Base-by-base conservation (phyloP, 192 early-diverging fungal species). In the Backusella sp. region DNA sequence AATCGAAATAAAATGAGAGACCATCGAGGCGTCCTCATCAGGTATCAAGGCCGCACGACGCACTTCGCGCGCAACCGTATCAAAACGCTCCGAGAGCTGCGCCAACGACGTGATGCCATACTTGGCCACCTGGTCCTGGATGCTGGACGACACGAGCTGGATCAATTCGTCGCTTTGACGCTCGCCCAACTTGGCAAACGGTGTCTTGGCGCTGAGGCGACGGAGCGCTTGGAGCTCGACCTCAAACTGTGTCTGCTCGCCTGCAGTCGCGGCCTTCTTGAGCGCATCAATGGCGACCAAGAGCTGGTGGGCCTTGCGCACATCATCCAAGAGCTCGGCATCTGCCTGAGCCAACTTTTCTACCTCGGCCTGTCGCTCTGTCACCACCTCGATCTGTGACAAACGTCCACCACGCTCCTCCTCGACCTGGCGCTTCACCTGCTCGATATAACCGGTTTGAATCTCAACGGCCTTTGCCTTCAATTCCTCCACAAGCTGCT, bases 381-480 rank as follows among this genome's bases (percentile, higher is more conserved):
- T 87, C 49, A 99, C 88, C 62, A 91, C 85, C 77, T 97, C 95
- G 37, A 99, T 77, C 32, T 92, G 87, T 14, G 96, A 94, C 70
- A 99, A 85, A 30, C 97, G 92, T 8, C 96, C 96, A 30, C 90
- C 90, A 69, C 96, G 93, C 86, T 99, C 97, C 59, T 91, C 82
- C 71, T 99, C 97, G 6, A 99, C 93, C 65, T 89, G 86, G 30
- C 84, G 81, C 69, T 92, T 90, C 77, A 97, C 90, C 79, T 95
- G 88, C 14, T 88, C 85, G 62, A 89, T 85, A 87, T 92, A 97
- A 68, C 86, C 82, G 35, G 89, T 84, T 82, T 96, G 91, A 75
- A 96, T 84, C 26, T 90, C 84, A 69, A 88, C 83, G 28, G 86
- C 86, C 77, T 96, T 93, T 44, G 79, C 76, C 53, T 80, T 69